Evolutionary conservation across 257 asterid species (phyloP), one percentile per base, ranked within the genome.

Genomic region (Galeopsis tetrahit): DNA sequence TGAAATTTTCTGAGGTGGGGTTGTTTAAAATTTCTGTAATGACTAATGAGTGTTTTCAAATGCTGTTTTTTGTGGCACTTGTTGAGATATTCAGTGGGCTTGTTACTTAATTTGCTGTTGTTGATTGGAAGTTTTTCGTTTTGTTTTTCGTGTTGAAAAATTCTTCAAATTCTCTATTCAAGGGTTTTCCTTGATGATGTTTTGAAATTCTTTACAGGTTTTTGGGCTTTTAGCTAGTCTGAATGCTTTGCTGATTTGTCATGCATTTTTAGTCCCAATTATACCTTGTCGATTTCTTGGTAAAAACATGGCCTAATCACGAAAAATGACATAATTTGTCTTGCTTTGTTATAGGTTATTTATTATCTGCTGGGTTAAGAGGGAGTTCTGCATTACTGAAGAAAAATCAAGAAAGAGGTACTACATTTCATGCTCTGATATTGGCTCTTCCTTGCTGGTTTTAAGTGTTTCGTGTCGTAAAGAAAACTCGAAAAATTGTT

Each of bases 361-460:
- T 7, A 33, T 35, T 35, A 49, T 5, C 65, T 43, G 71, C 71
- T 63, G 17, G 62, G 51, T 43, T 39, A 9, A 21, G 52, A 62
- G 73, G 46, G 46, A 48, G 28, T 46, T 60, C 59, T 44, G 32
- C 62, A 10, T 53, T 55, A 35, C 46, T 56, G 51, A 65, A 74
- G 61, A 43, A 57, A 31, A 66, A 28, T 61, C 34, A 31, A 53
- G 10, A 33, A 53, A 55, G 10, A 17, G 40, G 56, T 49, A 49
- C 56, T 49, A 4, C 21, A 35, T 59, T 21, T 11, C 44, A 21
- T 48, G 69, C 15, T 46, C 59, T 8, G 56, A 17, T 32, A 39
- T 21, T 53, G 59, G 49, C 21, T 7, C 53, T 11, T 74, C 10
- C n/a, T 40, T 33, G 65, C 71, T 32, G 14, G 35, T 46, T 57